A percentile compares a stretch with the other conserved stretches of the same genome.
Conservation (phyloP, 345 rosid genomes). For the Atalantia buxifolia region DNA sequence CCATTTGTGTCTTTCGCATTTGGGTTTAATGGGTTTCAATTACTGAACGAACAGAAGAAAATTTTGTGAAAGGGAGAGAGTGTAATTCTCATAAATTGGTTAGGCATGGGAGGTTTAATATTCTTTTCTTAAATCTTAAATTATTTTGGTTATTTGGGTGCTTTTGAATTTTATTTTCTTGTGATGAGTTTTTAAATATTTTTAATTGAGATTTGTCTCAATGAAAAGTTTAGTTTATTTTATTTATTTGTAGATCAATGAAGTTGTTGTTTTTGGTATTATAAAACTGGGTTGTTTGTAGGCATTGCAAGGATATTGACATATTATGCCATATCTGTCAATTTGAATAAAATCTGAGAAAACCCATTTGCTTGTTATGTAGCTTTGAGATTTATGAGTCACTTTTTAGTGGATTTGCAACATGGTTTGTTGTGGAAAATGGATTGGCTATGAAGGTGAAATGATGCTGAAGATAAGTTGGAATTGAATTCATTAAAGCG, state of each 20-base stretch:
- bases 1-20: not conserved
- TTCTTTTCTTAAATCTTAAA: conserved; percentile 2
- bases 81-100: not conserved
- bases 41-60: conserved; percentile 16
- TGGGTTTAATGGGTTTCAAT: conserved; percentile 19
- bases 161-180: not conserved
- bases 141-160: conserved; percentile 8
- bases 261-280: not conserved
- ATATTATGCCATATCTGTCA: not conserved
- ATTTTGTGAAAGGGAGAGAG: not conserved
- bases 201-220: not conserved
- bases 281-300: not conserved
- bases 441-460: not conserved
- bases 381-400: not conserved
- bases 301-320: not conserved
- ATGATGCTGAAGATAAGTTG: not conserved
- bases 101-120: conserved; percentile 32
- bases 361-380: not conserved
- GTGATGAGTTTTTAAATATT: not conserved
- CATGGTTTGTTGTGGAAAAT: not conserved
- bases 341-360: not conserved
- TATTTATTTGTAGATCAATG: not conserved
- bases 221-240: not conserved
- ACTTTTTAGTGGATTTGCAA: not conserved
- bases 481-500: too few relatives aligned